Base-by-base conservation (phyloP, 805 yeast species). In the Kuraishia ogatae region DNA sequence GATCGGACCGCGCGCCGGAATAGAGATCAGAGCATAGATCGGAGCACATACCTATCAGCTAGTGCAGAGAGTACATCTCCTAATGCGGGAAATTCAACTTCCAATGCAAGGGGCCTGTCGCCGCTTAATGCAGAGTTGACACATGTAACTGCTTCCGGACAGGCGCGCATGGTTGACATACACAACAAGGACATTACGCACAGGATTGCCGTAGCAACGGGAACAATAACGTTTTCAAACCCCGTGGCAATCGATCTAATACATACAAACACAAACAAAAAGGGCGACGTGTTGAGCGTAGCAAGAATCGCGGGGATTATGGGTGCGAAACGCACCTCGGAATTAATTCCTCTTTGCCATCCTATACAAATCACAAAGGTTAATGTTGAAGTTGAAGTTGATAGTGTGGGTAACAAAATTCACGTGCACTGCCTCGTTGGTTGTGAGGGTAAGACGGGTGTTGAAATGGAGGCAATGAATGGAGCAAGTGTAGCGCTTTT, bases 401-500 rank as follows among this genome's bases (percentile, higher is more conserved):
- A 59, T 20, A 52, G 57, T 4, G 64, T 78, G 6, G 58, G 60
- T 35, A 26, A 26, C 29, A 26, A 26, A 26, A 26, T 26, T 10
- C 29, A 26, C 5, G 75, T 72, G 4, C 59, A 56, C 13, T 70
- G 79, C 55, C 64, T 65, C 0, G 83, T 77, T 1, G 70, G 72
- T 50, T 78, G 82, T 58, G 67, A 67, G 5, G 82, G 82, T 2
- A 72, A 75, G 53, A 80, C 84, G 0, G 84, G 84, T 0, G 83
- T 80, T 4, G 84, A 80, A 60, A 80, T 80, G 83, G 84, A 80
- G 61, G 83, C 83, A 0, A 57, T 80, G 21, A 68, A 73, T 1
- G 83, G 84, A 0, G 76, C 71, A 7, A 70, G 71, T 21, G 67
- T 73, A 10, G 68, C 78, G 0, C 61, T 80, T 48, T 64, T 76